phyloP scores from a whole-genome alignment of 2,329 filamentous ascomycete species.

The Ophiognomonia clavigignenti-juglandacearum region DNA sequence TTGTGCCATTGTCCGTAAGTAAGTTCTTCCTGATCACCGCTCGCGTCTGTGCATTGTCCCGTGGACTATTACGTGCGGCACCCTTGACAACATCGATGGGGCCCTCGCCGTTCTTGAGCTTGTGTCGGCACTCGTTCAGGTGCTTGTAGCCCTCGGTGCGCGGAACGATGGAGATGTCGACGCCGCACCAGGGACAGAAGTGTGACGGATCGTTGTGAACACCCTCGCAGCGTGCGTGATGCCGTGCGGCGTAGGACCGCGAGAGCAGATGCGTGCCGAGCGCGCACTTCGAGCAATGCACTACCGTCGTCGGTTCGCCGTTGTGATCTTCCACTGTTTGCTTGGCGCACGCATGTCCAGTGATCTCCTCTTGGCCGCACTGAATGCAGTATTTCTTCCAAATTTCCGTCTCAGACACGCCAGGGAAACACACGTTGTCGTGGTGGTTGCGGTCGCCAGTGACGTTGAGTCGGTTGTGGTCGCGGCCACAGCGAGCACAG shows the following conservation, averaged over 20 bases:
- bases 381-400: constrained; percentile 2
- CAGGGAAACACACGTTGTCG: constrained; percentile 16
- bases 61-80: constrained; percentile 1
- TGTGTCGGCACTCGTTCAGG: constrained; percentile 5
- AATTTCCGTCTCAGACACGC: neutral
- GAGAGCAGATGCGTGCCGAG: constrained; percentile 7
- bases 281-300: constrained; percentile 10
- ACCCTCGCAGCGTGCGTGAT: constrained; percentile 14
- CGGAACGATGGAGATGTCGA: constrained; percentile 2
- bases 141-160: neutral
- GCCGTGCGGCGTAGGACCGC: constrained; percentile 6
- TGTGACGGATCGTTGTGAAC: neutral
- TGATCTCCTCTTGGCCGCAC: constrained; percentile 3
- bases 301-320: neutral
- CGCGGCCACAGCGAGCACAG: constrained; percentile 17
- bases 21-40: neutral
- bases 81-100: constrained; percentile 8
- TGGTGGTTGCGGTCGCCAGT: constrained; percentile 15
- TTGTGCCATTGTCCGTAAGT: neutral
- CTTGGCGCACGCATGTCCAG: neutral
- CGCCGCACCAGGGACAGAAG: constrained; percentile 18
- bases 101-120: constrained; percentile 4
- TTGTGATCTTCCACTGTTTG: neutral
- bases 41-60: neutral
- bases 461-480: constrained; percentile 12